A percentile compares a stretch with the other conserved stretches of the same genome.
Conservation (phyloP, 2,329 filamentous ascomycete species). For the Apiospora hydei region DNA sequence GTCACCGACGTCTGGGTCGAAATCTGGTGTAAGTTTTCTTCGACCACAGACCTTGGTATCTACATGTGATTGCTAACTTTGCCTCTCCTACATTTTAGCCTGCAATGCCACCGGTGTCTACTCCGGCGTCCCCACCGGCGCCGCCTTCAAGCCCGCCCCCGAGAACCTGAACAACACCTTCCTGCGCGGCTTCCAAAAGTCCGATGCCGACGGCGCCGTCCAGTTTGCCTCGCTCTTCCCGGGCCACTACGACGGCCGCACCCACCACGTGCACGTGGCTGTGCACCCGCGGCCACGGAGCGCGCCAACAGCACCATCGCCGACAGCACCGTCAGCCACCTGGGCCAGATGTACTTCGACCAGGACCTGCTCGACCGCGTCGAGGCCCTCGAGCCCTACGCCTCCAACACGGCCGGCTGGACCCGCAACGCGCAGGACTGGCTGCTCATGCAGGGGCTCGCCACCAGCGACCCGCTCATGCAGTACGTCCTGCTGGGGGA, state of each 20-base stretch:
- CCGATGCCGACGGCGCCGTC: conserved; percentile 49
- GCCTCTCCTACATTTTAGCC: neutral
- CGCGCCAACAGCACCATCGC: conserved; percentile 54
- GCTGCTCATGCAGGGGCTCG: neutral
- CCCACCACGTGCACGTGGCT: conserved; percentile 58
- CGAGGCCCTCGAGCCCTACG: conserved; percentile 52
- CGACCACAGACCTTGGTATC: too few relatives aligned
- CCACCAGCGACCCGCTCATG: conserved; percentile 35
- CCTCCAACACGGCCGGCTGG: conserved; percentile 47
- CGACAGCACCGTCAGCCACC: conserved; percentile 60
- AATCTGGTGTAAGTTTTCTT: conserved; percentile 49
- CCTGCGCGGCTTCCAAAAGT: conserved; percentile 50
- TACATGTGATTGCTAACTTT: neutral
- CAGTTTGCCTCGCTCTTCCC: conserved; percentile 52
- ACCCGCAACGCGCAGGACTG: conserved; percentile 38
- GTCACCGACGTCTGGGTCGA: conserved; percentile 58
- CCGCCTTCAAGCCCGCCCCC: conserved; percentile 48
- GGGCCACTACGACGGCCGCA: conserved; percentile 53
- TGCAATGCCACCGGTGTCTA: conserved; percentile 56
- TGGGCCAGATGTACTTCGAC: conserved; percentile 72
- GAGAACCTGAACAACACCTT: conserved; percentile 51
- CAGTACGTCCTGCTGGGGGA: conserved; percentile 63
- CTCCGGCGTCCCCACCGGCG: conserved; percentile 50
- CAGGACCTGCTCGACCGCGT: conserved; percentile 60
- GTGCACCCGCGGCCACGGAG: conserved; percentile 49